Percentiles rank a stretch among this genome's conserved stretches.
phyloP scores from a whole-genome alignment of 2,329 filamentous ascomycete species.

The Exophiala aquamarina region DNA sequence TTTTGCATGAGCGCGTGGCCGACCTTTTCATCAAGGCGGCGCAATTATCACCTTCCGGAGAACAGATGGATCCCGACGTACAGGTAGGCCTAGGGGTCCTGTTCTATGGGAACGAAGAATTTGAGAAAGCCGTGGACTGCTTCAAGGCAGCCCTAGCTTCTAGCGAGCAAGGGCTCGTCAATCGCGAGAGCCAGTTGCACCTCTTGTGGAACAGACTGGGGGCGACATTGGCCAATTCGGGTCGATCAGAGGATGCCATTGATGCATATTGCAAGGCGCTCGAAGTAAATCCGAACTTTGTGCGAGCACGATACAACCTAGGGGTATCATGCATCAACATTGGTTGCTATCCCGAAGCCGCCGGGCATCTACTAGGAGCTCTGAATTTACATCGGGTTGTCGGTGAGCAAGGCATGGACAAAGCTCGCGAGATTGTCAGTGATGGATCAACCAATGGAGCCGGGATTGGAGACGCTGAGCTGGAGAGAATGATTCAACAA shows the following conservation, averaged over 20 bases:
- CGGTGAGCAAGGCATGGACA: conserved; percentile 78
- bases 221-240: conserved; percentile 92
- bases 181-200: conserved; percentile 83
- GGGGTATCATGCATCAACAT: conserved; percentile 98
- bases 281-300: conserved; percentile 89
- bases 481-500: conserved; percentile 87
- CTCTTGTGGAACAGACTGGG: conserved; percentile 97
- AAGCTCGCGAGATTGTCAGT: conserved; percentile 75
- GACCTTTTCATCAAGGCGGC: conserved; percentile 89
- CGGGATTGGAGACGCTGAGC: conserved; percentile 65
- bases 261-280: conserved; percentile 93
- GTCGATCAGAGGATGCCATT: conserved; percentile 92
- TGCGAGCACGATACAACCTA: conserved; percentile 93
- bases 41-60: conserved; percentile 84
- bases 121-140: conserved; percentile 98
- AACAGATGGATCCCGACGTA: conserved; percentile 97
- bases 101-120: conserved; percentile 97
- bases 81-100: conserved; percentile 95
- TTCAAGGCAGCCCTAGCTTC: conserved; percentile 88
- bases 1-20: conserved; percentile 87
- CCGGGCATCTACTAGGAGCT: conserved; percentile 86
- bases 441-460: conserved; percentile 48
- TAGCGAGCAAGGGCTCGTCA: conserved; percentile 78
- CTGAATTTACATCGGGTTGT: conserved; percentile 94
- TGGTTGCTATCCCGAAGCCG: conserved; percentile 89